Percentiles rank a stretch among this genome's conserved stretches.
These are phyloP conservation scores for Vicia sativa DNA, from an alignment of 306 rosid genomes.

Conservation along the genomic window DNA sequence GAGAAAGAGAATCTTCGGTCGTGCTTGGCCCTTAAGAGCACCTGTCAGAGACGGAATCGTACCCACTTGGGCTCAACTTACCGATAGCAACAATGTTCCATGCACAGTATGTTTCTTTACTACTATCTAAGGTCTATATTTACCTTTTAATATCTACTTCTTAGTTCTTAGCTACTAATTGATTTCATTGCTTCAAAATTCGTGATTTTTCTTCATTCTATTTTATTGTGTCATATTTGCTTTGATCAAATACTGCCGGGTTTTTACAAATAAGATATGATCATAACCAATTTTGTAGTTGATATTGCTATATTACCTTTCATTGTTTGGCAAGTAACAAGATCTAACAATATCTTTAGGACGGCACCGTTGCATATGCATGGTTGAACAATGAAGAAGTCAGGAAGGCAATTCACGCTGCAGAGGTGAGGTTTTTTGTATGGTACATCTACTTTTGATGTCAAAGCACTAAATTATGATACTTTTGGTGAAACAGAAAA, in stretches of 20 bases:
- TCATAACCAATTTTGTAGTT: neutral
- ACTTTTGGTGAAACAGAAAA: constrained; percentile 48
- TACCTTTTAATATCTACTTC: constrained; percentile 15
- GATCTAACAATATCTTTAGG: constrained; percentile 47
- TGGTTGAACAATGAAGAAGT: constrained; percentile 80
- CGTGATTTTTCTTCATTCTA: no score
- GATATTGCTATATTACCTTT: no score
- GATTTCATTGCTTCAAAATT: neutral
- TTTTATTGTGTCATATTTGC: no score
- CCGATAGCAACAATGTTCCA: constrained; percentile 49
- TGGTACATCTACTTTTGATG: neutral
- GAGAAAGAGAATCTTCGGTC: constrained; percentile 93
- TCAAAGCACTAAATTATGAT: constrained; percentile 16
- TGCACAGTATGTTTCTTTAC: constrained; percentile 71
- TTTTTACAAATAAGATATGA: neutral
- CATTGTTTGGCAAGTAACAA: neutral
- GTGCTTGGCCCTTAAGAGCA: constrained; percentile 96
- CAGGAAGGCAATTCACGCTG: constrained; percentile 77
- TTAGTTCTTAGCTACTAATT: neutral
- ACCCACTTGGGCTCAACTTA: constrained; percentile 86
- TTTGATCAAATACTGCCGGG: neutral
- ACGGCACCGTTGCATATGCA: constrained; percentile 64
- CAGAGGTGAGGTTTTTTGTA: constrained; percentile 49
- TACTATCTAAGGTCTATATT: neutral
- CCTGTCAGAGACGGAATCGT: constrained; percentile 84